Percentiles rank a stretch among this genome's conserved stretches.
phyloP scores from a whole-genome alignment of 306 rosid genomes.

The Rosa lucieae region DNA sequence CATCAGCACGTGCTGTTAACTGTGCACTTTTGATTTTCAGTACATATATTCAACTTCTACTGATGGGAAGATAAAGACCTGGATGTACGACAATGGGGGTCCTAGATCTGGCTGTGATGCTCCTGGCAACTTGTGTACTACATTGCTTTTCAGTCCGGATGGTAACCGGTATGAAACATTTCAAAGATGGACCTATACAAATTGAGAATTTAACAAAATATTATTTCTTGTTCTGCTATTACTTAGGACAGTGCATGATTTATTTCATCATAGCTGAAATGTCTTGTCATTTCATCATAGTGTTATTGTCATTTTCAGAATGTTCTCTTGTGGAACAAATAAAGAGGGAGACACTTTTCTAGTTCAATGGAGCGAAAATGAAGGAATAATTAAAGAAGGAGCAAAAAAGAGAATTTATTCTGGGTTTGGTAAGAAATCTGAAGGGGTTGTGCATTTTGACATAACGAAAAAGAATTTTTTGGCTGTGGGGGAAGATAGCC shows the following conservation, averaged over 20 bases:
- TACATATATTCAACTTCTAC: constrained; percentile 82
- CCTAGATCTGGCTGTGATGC: constrained; percentile 89
- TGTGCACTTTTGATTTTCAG: constrained; percentile 46
- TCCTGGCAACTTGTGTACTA: constrained; percentile 85
- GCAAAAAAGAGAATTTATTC: constrained; percentile 66
- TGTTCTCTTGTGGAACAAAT: constrained; percentile 95
- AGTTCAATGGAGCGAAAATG: constrained; percentile 78
- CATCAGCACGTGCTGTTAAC: constrained; percentile 16
- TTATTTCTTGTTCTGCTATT: not conserved
- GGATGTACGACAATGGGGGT: constrained; percentile 81
- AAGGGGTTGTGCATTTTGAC: constrained; percentile 81
- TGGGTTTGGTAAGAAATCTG: constrained; percentile 77
- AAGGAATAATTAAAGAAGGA: constrained; percentile 51
- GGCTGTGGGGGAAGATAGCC: constrained; percentile 88
- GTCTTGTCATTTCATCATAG: not conserved
- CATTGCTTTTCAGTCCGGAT: constrained; percentile 82
- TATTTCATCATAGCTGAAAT: not conserved
- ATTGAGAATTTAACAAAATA: not conserved
- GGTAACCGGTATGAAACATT: constrained; percentile 65
- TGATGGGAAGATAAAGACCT: constrained; percentile 92
- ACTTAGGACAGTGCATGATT: not conserved
- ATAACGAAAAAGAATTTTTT: constrained; percentile 76
- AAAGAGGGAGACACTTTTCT: constrained; percentile 82
- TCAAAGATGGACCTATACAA: not conserved
- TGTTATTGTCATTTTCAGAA: constrained; percentile 35